Conservation (phyloP, 1,284 basidiomycete species). For the Irpex lacteus region DNA sequence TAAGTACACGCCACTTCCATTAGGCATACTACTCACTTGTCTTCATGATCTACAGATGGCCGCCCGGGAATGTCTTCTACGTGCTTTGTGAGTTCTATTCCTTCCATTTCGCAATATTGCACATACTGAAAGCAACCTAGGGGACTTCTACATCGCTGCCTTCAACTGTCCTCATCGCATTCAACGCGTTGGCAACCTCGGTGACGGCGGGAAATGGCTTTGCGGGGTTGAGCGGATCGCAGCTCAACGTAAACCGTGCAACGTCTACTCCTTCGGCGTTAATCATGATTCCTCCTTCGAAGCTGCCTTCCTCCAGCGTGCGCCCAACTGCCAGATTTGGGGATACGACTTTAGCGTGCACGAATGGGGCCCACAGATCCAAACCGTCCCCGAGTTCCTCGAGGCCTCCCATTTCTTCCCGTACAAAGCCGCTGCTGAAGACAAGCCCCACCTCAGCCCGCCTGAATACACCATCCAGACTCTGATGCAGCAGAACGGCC, state of each 20-base stretch:
- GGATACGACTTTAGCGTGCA: conserved; percentile 52
- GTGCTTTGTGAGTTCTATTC: conserved; percentile 7
- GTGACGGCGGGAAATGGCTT: conserved; percentile 69
- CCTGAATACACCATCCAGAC: conserved; percentile 42
- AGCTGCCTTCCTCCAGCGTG: conserved; percentile 39
- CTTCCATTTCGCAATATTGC: not conserved
- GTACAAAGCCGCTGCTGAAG: conserved; percentile 38
- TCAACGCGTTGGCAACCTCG: conserved; percentile 56
- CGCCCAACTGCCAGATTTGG: conserved; percentile 40
- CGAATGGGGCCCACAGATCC: conserved; percentile 47
- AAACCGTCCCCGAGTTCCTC: conserved; percentile 26
- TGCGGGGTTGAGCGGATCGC: conserved; percentile 57
- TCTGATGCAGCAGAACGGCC: conserved; percentile 45
- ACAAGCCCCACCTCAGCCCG: conserved; percentile 32
- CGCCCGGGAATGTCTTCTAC: conserved; percentile 9
- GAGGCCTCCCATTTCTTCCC: conserved; percentile 40
- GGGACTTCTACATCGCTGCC: conserved; percentile 64
- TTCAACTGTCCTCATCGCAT: conserved; percentile 65
- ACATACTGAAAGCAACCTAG: conserved; percentile 26
- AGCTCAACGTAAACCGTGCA: conserved; percentile 46
- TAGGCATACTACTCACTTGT: not conserved
- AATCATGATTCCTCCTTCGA: conserved; percentile 53
- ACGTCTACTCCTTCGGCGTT: conserved; percentile 62
- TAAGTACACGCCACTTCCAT: not conserved
- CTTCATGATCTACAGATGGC: conserved; percentile 4